Percentiles rank a stretch among this genome's conserved stretches.
These are phyloP conservation scores for Lupinus albus DNA, from an alignment of 306 rosid genomes.

Conservation along the genomic window DNA sequence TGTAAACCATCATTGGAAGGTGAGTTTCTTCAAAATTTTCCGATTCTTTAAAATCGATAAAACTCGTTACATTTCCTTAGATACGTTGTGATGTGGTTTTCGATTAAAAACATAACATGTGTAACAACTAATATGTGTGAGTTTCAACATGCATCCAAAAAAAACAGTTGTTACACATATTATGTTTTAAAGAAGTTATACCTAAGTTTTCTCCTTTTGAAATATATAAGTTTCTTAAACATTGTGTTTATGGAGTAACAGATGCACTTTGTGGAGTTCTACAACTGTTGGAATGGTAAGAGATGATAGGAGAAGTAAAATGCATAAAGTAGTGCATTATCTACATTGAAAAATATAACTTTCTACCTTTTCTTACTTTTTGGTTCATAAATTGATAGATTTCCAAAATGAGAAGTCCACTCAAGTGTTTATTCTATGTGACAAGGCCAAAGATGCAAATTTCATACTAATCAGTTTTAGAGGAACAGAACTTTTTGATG, in stretches of 20 bases:
- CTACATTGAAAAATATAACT: conserved; percentile 7
- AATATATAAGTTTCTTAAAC: neutral
- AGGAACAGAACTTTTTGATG: conserved; percentile 78
- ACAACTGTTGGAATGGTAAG: conserved; percentile 71
- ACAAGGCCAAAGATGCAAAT: conserved; percentile 70
- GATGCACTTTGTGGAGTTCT: conserved; percentile 81
- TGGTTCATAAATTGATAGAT: conserved; percentile 43
- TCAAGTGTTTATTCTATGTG: conserved; percentile 66
- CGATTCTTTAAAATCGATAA: neutral
- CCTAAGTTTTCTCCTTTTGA: too few species aligned
- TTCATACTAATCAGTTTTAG: conserved; percentile 72
- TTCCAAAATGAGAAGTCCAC: conserved; percentile 54
- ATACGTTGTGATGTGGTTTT: too few species aligned
- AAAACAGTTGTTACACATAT: too few species aligned
- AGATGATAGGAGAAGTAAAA: neutral
- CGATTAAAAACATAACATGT: too few species aligned
- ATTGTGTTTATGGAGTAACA: conserved; percentile 36
- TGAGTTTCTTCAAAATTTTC: conserved; percentile 35
- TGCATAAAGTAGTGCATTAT: neutral
- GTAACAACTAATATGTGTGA: too few species aligned
- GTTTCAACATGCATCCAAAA: too few species aligned
- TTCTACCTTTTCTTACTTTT: conserved; percentile 9
- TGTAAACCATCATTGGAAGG: conserved; percentile 69
- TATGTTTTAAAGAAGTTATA: too few species aligned
- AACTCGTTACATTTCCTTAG: too few species aligned